phyloP scores from a whole-genome alignment of 1,139 yeast species.

The Geotrichum histeridarum region DNA sequence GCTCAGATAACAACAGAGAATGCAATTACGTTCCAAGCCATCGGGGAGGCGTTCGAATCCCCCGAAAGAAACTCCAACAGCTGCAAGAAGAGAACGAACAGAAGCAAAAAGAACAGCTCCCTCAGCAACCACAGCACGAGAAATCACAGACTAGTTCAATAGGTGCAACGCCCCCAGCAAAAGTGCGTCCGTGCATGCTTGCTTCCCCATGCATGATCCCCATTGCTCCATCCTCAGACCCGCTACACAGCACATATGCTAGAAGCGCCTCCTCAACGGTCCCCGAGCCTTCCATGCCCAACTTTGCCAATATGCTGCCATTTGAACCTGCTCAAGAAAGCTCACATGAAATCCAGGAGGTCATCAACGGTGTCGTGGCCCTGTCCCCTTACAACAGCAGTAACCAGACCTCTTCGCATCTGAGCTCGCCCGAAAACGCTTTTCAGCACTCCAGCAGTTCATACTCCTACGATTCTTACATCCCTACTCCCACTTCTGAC shows the following conservation, averaged over 20 bases:
- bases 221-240: neutral
- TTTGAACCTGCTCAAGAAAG: neutral
- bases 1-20: slow-evolving; percentile 15
- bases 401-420: neutral
- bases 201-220: slow-evolving; percentile 4
- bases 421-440: slow-evolving; percentile 1
- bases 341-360: slow-evolving; percentile 14
- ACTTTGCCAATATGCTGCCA: neutral
- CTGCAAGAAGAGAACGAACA: neutral
- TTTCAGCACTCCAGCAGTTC: slow-evolving; percentile 8
- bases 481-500: slow-evolving; percentile 11
- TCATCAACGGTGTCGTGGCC: slow-evolving; percentile 20
- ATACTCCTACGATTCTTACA: slow-evolving; percentile 14
- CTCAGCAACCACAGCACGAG: neutral
- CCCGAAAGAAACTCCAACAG: slow-evolving; percentile 14
- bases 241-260: neutral
- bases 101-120: neutral
- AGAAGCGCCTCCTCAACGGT: neutral
- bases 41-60: slow-evolving; percentile 21
- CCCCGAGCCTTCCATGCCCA: no score
- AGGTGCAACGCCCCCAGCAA: no score
- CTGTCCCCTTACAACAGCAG: slow-evolving; percentile 14
- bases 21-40: slow-evolving; percentile 20
- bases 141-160: no score
- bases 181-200: slow-evolving; percentile 1